A percentile compares a stretch with the other conserved stretches of the same genome.
phyloP scores from a whole-genome alignment of 768 basidiomycete genomes.

The Pisolithus albus region DNA sequence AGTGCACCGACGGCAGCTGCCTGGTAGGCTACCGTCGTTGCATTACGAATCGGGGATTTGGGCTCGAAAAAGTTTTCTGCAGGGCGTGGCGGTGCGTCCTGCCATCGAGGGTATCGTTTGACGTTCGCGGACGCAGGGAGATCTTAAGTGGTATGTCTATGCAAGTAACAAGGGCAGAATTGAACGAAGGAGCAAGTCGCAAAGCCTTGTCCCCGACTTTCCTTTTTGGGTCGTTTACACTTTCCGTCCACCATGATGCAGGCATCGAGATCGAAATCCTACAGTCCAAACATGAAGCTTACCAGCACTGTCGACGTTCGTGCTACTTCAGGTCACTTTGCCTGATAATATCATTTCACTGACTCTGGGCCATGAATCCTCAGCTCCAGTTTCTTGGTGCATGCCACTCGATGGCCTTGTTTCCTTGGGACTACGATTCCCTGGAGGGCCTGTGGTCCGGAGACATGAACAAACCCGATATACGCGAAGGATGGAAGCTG shows the following conservation, averaged over 20 bases:
- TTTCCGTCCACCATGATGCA: not conserved
- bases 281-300: conserved; percentile 34
- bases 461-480: conserved; percentile 23
- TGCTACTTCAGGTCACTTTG: conserved; percentile 9
- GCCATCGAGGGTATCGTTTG: conserved; percentile 15
- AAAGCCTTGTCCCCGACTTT: not conserved
- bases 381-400: conserved; percentile 29
- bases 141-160: not conserved
- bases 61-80: conserved; percentile 33
- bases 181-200: not conserved
- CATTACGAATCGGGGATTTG: conserved; percentile 50
- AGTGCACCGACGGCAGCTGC: conserved; percentile 59
- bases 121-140: conserved; percentile 3
- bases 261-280: not conserved
- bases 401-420: conserved; percentile 37
- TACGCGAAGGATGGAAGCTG: conserved; percentile 34
- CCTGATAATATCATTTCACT: conserved; percentile 4
- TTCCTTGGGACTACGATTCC: conserved; percentile 35
- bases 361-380: conserved; percentile 4
- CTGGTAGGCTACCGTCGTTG: conserved; percentile 55
- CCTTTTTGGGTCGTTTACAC: not conserved
- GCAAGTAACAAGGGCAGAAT: too few relatives aligned
- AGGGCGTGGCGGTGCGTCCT: conserved; percentile 11
- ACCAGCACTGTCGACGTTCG: conserved; percentile 40
- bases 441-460: conserved; percentile 36